Conservation (phyloP, 345 rosid genomes). For the Salix udensis region DNA sequence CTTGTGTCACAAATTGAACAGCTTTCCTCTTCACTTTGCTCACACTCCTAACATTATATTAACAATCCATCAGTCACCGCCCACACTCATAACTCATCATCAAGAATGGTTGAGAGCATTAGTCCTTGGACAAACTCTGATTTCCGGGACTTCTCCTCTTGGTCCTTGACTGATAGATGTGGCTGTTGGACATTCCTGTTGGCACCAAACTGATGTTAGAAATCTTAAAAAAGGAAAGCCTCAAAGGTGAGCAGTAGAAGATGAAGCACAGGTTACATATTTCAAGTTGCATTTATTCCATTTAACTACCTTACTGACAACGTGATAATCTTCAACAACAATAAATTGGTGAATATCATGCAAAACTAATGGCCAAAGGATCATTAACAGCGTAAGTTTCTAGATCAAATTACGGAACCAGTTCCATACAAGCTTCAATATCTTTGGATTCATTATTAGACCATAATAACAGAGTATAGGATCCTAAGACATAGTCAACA, state of each 20-base stretch:
- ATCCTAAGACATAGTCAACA: neutral
- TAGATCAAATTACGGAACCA: neutral
- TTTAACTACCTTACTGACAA: neutral
- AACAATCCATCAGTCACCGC: constrained; percentile 10
- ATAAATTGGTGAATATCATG: neutral
- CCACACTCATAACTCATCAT: constrained; percentile 30
- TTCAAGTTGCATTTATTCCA: neutral
- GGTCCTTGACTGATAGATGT: constrained; percentile 42
- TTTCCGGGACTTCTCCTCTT: constrained; percentile 48
- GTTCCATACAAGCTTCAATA: neutral
- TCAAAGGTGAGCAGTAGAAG: neutral
- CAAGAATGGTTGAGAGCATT: constrained; percentile 49
- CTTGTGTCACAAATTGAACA: constrained; percentile 11
- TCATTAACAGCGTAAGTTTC: neutral
- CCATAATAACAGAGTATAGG: neutral
- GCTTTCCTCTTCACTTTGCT: constrained; percentile 22
- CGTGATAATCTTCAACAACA: neutral
- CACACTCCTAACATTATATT: constrained; percentile 10
- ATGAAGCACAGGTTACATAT: neutral
- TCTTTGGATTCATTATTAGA: neutral
- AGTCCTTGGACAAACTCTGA: constrained; percentile 49
- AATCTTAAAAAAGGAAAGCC: neutral
- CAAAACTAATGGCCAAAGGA: neutral
- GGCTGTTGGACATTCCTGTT: constrained; percentile 34
- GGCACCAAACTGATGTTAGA: constrained; percentile 15